Percentiles rank a stretch among this genome's conserved stretches.
Evolutionary conservation across 2,329 filamentous ascomycete species (phyloP).

Genomic region (Talaromyces amestolkiae): DNA sequence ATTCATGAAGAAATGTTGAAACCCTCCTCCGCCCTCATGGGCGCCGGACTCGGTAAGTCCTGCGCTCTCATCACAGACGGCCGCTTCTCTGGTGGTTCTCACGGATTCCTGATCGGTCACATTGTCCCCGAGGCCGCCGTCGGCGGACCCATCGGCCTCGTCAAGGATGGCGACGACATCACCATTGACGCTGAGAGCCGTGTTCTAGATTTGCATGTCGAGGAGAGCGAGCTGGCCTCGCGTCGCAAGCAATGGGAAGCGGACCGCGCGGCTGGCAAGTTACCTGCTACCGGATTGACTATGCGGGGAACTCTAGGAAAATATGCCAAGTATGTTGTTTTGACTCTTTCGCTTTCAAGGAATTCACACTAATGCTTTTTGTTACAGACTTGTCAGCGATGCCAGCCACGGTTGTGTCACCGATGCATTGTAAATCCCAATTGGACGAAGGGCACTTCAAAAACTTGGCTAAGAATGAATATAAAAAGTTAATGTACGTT

Average conservation of each 20-base stretch:
- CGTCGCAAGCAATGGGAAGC: conserved; percentile 61
- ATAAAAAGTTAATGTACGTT: conserved; percentile 3
- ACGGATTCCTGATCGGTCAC: conserved; percentile 85
- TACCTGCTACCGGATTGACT: conserved; percentile 54
- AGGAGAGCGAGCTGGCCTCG: conserved; percentile 61
- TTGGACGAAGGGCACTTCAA: not conserved
- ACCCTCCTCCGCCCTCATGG: conserved; percentile 70
- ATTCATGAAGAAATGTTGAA: conserved; percentile 62
- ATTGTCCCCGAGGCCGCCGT: conserved; percentile 84
- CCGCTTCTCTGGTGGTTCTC: conserved; percentile 63
- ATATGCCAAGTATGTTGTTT: conserved; percentile 54
- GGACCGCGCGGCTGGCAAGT: conserved; percentile 36
- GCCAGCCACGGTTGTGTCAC: conserved; percentile 51
- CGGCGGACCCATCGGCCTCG: conserved; percentile 78
- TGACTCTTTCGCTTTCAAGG: not conserved
- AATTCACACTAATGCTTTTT: not conserved
- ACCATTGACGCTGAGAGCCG: conserved; percentile 77
- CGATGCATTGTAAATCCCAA: conserved; percentile 31
- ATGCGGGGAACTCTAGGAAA: conserved; percentile 67
- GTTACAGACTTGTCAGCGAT: conserved; percentile 40
- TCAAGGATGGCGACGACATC: conserved; percentile 76
- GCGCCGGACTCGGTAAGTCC: conserved; percentile 66
- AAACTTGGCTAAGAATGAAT: not conserved
- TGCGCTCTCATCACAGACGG: conserved; percentile 72
- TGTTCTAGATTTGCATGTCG: conserved; percentile 63